Percentiles rank a stretch among this genome's conserved stretches.
These are phyloP conservation scores for Blastocystis sp. DNA, from an alignment of 352 stramenopile species.

Conservation along the genomic window DNA sequence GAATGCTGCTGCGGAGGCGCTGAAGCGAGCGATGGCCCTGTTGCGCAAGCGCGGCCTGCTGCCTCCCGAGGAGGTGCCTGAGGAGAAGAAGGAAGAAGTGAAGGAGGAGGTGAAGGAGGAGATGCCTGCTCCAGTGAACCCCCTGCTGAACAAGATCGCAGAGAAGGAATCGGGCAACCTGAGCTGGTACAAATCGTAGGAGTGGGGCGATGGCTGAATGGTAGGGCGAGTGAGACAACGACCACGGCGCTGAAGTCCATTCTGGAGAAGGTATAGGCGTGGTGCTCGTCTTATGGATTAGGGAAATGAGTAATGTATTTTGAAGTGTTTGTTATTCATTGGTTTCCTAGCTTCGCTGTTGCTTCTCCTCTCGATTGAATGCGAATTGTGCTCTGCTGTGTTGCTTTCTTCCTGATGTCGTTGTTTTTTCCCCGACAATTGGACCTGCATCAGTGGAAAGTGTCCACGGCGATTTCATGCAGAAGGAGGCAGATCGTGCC, in stretches of 20 bases:
- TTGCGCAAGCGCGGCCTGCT: constrained; percentile 10
- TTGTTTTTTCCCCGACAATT: too few species aligned
- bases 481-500: too few species aligned
- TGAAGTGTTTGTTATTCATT: too few species aligned
- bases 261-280: neutral
- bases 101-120: neutral
- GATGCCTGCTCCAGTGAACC: constrained; percentile 2
- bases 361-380: too few species aligned
- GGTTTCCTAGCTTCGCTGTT: too few species aligned
- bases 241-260: constrained; percentile 76
- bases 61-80: neutral
- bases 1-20: constrained; percentile 38
- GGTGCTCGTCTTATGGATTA: neutral
- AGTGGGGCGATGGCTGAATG: neutral
- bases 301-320: neutral
- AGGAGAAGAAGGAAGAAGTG: neutral
- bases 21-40: constrained; percentile 12
- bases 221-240: constrained; percentile 76
- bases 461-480: too few species aligned
- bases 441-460: too few species aligned
- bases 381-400: too few species aligned
- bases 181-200: constrained; percentile 66
- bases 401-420: too few species aligned
- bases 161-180: constrained; percentile 1
- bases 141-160: constrained; percentile 23